Evolutionary conservation across 2,329 filamentous ascomycete species (phyloP).

Genomic region (Alternaria alternata): DNA sequence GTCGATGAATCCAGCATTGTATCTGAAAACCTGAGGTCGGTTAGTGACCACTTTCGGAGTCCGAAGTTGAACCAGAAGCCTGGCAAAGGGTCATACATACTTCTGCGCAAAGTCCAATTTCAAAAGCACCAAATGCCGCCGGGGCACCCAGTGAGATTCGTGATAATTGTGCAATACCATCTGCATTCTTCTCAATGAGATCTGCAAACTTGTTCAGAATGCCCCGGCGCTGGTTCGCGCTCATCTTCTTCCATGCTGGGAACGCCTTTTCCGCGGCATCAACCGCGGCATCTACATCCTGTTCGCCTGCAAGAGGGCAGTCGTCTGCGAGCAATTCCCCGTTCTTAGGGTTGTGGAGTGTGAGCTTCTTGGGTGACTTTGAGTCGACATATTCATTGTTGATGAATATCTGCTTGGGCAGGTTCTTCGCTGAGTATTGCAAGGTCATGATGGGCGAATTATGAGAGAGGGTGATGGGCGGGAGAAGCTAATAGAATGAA

Average conservation of each 20-base stretch:
- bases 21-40: constrained; percentile 37
- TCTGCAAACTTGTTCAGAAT: constrained; percentile 47
- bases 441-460: constrained; percentile 35
- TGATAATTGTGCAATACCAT: constrained; percentile 43
- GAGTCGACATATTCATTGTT: constrained; percentile 50
- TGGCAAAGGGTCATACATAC: constrained; percentile 25
- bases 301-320: constrained; percentile 55
- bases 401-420: constrained; percentile 53
- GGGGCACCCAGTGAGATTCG: constrained; percentile 59
- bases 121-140: constrained; percentile 56
- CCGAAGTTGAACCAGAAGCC: not conserved
- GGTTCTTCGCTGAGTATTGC: constrained; percentile 45
- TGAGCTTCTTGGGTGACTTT: constrained; percentile 56
- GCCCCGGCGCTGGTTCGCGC: constrained; percentile 34
- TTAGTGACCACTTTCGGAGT: constrained; percentile 16
- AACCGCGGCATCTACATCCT: constrained; percentile 58
- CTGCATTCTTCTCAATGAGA: constrained; percentile 36
- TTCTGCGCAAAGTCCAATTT: constrained; percentile 51
- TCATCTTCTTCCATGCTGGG: constrained; percentile 51
- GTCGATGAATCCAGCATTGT: constrained; percentile 48
- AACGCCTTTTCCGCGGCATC: constrained; percentile 60
- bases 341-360: constrained; percentile 61
- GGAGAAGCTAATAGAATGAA: not conserved
- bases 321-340: constrained; percentile 60
- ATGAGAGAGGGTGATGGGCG: not conserved